phyloP scores from a whole-genome alignment of 2,329 filamentous ascomycete species.

The Cordyceps farinosa region DNA sequence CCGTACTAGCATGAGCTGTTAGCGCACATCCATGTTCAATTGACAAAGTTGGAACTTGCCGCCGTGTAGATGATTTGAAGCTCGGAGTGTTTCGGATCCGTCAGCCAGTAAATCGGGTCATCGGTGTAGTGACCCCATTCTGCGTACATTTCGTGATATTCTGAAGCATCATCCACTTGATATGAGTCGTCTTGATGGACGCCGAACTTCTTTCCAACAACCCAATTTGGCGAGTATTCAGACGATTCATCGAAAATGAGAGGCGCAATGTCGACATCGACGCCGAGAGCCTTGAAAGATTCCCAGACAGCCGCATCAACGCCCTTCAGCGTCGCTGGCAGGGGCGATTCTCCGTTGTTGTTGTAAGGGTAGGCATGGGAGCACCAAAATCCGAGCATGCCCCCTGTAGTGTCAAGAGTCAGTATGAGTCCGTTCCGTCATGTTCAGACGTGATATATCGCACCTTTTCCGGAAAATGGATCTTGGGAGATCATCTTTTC shows the following conservation, averaged over 20 bases:
- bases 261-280: background rate
- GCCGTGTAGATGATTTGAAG: background rate
- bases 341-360: constrained; percentile 23
- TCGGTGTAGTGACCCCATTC: background rate
- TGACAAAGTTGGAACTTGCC: background rate
- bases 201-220: background rate
- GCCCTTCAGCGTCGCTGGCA: constrained; percentile 41
- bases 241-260: background rate
- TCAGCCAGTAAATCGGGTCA: background rate
- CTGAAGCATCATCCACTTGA: background rate
- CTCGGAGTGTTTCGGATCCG: background rate
- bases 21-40: background rate
- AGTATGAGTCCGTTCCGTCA: too few relatives aligned
- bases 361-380: constrained; percentile 46
- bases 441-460: too few relatives aligned
- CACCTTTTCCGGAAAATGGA: background rate
- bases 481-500: background rate
- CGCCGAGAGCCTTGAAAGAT: background rate
- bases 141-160: background rate
- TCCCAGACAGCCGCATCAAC: constrained; percentile 38
- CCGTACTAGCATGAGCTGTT: background rate
- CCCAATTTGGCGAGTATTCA: background rate
- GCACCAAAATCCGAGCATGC: constrained; percentile 42
- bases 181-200: background rate
- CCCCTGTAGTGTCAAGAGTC: constrained; percentile 30